Percentiles rank a stretch among this genome's conserved stretches.
phyloP scores from a whole-genome alignment of 2,329 filamentous ascomycete genomes.

The Mycosphaerella sp. region DNA sequence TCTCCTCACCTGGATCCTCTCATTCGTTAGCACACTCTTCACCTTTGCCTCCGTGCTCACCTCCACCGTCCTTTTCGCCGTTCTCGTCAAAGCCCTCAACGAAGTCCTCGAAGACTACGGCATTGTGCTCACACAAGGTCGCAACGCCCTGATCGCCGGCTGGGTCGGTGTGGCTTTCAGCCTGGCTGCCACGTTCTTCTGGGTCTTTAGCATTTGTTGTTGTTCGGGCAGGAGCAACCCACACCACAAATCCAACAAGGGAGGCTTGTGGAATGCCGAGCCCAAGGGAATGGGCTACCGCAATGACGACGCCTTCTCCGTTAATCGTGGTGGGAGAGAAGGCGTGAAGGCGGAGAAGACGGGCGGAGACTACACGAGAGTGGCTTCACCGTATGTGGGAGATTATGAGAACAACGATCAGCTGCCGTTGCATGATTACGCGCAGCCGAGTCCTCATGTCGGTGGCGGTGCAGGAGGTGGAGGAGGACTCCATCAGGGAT shows the following conservation, averaged over 20 bases:
- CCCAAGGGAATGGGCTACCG: constrained; percentile 27
- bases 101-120: constrained; percentile 63
- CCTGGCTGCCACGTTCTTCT: constrained; percentile 73
- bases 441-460: constrained; percentile 18
- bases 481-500: constrained; percentile 37
- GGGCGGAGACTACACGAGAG: constrained; percentile 55
- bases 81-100: constrained; percentile 64
- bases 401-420: constrained; percentile 23
- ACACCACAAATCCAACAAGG: constrained; percentile 38
- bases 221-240: constrained; percentile 61
- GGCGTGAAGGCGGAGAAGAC: constrained; percentile 52
- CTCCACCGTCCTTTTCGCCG: constrained; percentile 64
- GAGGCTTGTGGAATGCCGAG: constrained; percentile 32
- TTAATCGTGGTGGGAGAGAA: constrained; percentile 15
- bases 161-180: constrained; percentile 79
- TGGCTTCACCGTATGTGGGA: constrained; percentile 40
- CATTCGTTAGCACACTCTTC: constrained; percentile 52
- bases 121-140: constrained; percentile 61
- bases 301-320: not conserved
- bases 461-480: too few species aligned
- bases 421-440: constrained; percentile 25
- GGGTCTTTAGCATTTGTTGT: constrained; percentile 88
- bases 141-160: constrained; percentile 60
- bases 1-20: constrained; percentile 73
- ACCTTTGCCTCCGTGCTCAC: constrained; percentile 62